Conservation (phyloP, 1,284 basidiomycete genomes). For the Pholiota adiposa region DNA sequence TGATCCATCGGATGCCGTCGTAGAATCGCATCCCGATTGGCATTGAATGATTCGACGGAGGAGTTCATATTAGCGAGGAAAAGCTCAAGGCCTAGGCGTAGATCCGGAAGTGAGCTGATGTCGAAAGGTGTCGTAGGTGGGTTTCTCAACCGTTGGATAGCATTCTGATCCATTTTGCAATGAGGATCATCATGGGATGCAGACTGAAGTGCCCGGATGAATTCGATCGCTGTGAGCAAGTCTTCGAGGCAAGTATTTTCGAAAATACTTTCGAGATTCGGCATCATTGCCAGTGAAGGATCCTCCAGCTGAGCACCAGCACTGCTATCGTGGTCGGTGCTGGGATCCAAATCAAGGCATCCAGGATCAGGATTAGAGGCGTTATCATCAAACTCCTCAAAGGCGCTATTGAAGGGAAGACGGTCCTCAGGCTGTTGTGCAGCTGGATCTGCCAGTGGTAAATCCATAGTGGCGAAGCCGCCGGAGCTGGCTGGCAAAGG, state of each 20-base stretch:
- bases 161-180: not conserved
- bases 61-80: slow-evolving; percentile 18
- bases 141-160: slow-evolving; percentile 4
- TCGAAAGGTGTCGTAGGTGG: slow-evolving; percentile 11
- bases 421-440: slow-evolving; percentile 1
- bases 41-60: slow-evolving; percentile 25
- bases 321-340: not conserved
- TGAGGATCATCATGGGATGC: slow-evolving; percentile 9
- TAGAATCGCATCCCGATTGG: slow-evolving; percentile 22
- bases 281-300: slow-evolving; percentile 3
- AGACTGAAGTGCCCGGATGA: slow-evolving; percentile 9
- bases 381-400: slow-evolving; percentile 5
- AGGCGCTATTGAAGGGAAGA: not conserved
- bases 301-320: not conserved
- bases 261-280: slow-evolving; percentile 8
- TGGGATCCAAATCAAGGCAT: slow-evolving; percentile 1
- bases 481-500: slow-evolving; percentile 10
- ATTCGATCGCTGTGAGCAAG: slow-evolving; percentile 6
- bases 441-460: slow-evolving; percentile 7
- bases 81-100: slow-evolving; percentile 15
- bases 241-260: slow-evolving; percentile 6
- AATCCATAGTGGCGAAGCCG: slow-evolving; percentile 1
- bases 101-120: slow-evolving; percentile 8
- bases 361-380: slow-evolving; percentile 8
- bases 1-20: slow-evolving; percentile 14